A percentile compares a stretch with the other conserved stretches of the same genome.
Evolutionary conservation across 306 rosid species (phyloP).

Genomic region (Dicorynia guianensis): DNA sequence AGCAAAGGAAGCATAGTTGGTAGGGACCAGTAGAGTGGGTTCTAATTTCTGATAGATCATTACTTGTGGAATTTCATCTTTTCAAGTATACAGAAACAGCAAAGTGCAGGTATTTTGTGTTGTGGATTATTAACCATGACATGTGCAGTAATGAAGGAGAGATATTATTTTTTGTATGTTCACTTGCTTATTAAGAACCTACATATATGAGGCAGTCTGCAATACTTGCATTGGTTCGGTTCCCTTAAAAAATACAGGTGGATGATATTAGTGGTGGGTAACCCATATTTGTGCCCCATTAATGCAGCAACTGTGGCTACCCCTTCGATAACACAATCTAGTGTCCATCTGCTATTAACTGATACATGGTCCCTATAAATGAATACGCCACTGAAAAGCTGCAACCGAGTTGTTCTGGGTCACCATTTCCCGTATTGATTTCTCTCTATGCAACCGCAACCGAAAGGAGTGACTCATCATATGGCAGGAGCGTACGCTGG

Average conservation of each 20-base stretch:
- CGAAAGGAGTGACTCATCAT: constrained; percentile 9
- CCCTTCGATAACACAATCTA: constrained; percentile 38
- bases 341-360: constrained; percentile 44
- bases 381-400: constrained; percentile 40
- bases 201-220: constrained; percentile 35
- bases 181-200: constrained; percentile 40
- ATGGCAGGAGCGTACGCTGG: constrained; percentile 32
- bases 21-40: constrained; percentile 65
- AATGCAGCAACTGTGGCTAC: constrained; percentile 23
- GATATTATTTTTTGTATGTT: neutral
- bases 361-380: constrained; percentile 42
- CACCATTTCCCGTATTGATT: constrained; percentile 36
- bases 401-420: constrained; percentile 27
- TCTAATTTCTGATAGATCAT: constrained; percentile 58
- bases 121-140: constrained; percentile 63
- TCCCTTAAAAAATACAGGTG: constrained; percentile 23
- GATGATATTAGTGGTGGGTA: constrained; percentile 32
- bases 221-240: constrained; percentile 36
- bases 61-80: constrained; percentile 59
- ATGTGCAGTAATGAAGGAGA: constrained; percentile 63
- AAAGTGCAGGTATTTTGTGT: constrained; percentile 57
- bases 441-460: constrained; percentile 12
- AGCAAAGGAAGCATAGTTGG: constrained; percentile 58
- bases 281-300: constrained; percentile 38
- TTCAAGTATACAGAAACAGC: constrained; percentile 64